Evolutionary conservation across 2,329 filamentous ascomycete species (phyloP).

Genomic region (Diplodia mutila): DNA sequence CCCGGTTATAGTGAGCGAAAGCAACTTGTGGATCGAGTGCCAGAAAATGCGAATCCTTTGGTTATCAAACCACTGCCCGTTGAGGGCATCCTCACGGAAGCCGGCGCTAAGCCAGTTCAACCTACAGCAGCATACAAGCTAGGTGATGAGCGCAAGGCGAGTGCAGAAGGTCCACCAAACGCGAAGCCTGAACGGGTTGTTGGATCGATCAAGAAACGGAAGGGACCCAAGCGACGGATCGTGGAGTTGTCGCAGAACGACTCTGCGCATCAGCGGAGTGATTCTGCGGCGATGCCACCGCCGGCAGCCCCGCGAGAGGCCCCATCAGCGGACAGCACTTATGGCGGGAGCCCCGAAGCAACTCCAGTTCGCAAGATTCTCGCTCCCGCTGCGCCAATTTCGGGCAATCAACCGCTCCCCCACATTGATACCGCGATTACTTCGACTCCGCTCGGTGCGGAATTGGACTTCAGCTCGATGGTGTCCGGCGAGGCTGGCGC

Average conservation of each 20-base stretch:
- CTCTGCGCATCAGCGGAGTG: conserved; percentile 26
- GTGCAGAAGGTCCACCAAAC: background rate
- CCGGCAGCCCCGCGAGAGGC: conserved; percentile 2
- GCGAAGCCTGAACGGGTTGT: conserved; percentile 16
- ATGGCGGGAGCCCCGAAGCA: conserved; percentile 36
- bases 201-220: conserved; percentile 42
- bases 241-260: conserved; percentile 59
- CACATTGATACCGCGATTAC: conserved; percentile 33
- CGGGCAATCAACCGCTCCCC: conserved; percentile 14
- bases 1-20: conserved; percentile 86
- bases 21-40: conserved; percentile 78
- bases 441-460: conserved; percentile 31
- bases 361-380: conserved; percentile 28
- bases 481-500: conserved; percentile 61
- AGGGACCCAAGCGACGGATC: conserved; percentile 59
- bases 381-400: conserved; percentile 7
- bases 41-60: conserved; percentile 74
- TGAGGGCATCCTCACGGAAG: conserved; percentile 50
- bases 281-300: conserved; percentile 24
- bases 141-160: conserved; percentile 9
- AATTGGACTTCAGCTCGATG: conserved; percentile 22
- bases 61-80: conserved; percentile 72
- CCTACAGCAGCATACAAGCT: background rate
- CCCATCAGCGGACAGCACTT: conserved; percentile 26
- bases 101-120: conserved; percentile 9